phyloP scores from a whole-genome alignment of 2,329 filamentous ascomycete genomes.

The Aspergillus viridinutans region DNA sequence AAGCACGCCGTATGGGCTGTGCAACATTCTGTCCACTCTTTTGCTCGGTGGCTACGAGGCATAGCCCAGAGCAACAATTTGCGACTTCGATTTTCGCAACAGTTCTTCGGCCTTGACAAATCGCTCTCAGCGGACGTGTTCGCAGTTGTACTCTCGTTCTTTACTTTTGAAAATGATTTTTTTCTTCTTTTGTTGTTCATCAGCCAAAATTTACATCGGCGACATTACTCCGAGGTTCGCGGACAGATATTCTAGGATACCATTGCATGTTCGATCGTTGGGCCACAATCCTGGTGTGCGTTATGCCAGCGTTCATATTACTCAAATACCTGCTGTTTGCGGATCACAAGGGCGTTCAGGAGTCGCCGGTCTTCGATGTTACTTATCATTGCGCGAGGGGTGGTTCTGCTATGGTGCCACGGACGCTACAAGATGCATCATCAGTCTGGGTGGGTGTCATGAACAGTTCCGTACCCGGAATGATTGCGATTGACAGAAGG shows the following conservation, averaged over 20 bases:
- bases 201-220: background rate
- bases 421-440: conserved; percentile 5
- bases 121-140: background rate
- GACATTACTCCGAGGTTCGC: background rate
- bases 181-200: background rate
- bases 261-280: background rate
- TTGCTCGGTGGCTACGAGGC: background rate
- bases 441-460: conserved; percentile 13
- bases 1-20: background rate
- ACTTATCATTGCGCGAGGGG: background rate
- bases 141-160: background rate
- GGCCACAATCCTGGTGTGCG: background rate
- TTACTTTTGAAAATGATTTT: background rate
- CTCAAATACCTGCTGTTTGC: background rate
- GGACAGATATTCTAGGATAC: background rate
- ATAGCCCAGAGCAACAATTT: background rate
- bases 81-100: background rate
- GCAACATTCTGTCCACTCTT: background rate
- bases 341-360: conserved; percentile 9
- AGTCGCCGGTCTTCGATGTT: background rate
- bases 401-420: background rate
- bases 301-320: conserved; percentile 1
- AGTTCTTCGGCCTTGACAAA: background rate
- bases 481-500: conserved; percentile 13
- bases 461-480: conserved; percentile 16